Evolutionary conservation across 768 basidiomycete species (phyloP), one percentile per base, ranked within the genome.

Genomic region (Mycena albidolilacea): DNA sequence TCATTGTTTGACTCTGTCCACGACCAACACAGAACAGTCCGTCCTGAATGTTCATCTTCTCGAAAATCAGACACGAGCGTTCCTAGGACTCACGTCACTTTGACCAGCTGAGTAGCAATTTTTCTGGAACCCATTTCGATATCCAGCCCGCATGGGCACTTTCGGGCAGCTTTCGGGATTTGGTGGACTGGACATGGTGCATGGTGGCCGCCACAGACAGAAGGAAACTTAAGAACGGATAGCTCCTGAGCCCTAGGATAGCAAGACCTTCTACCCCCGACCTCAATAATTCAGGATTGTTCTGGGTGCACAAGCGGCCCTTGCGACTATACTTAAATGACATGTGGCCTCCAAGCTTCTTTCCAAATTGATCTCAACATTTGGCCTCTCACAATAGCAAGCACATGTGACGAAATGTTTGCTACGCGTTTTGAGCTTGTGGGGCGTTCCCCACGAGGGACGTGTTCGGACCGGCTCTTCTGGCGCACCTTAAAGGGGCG

Each of bases 401-500:
- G 30, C 30, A 30, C 30, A 38, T 63, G 67, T 72, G 71, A 72
- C 66, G 71, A 5, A 44, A 63, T 64, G 3, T 30, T 30, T 30
- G 30, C 10, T n/a, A 37, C 23, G 15, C 19, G 21, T 58, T 23
- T 38, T 15, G 7, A 19, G 9, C 46, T 7, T 63, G n/a, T 48
- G 55, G 55, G 19, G 15, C 23, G n/a, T 35, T 21, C 12, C 44
- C 70, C 75, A 75, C 67, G 72, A 75, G 75, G 73, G 39, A 38
- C 57, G 39, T 3, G 50, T 38, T 75, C 80, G 78, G 79, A 77
- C 79, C 79, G 79, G 75, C 7, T 7, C 61, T 61, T 55, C 55
- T 63, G 15, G 48, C 66, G 52, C 59, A 23, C 57, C 44, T 71
- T 67, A 72, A 75, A 69, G 43, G 62, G 50, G 43, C 65, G 39